These are phyloP conservation scores for Colletotrichum brevisporum DNA, from an alignment of 2,329 filamentous ascomycete genomes.

Conservation along the genomic window DNA sequence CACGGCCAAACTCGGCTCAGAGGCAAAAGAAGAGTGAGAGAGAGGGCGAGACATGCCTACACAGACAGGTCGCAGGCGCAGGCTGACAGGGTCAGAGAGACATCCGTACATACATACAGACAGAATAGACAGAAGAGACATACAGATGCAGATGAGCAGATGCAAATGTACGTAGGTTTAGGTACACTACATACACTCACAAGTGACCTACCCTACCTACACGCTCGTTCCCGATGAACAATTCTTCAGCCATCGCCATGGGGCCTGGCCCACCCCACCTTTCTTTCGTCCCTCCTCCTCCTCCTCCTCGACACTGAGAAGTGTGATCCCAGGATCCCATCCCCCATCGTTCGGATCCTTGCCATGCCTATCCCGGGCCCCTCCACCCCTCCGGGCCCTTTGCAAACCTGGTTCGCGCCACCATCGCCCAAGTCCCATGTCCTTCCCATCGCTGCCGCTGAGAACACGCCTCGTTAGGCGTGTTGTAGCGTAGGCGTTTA, in stretches of 20 bases:
- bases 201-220: neutral
- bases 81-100: neutral
- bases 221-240: constrained; percentile 38
- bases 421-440: constrained; percentile 26
- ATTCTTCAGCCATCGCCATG: constrained; percentile 40
- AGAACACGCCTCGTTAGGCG: constrained; percentile 21
- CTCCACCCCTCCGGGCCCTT: neutral
- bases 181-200: neutral
- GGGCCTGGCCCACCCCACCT: constrained; percentile 31
- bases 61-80: neutral
- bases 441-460: constrained; percentile 27
- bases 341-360: constrained; percentile 33
- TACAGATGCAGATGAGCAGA: constrained; percentile 9
- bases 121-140: neutral
- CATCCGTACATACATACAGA: neutral
- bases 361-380: constrained; percentile 28
- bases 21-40: neutral
- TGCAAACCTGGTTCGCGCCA: constrained; percentile 31
- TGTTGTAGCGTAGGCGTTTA: constrained; percentile 1
- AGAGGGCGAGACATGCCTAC: neutral
- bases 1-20: neutral
- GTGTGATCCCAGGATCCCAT: constrained; percentile 28
- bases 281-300: constrained; percentile 12
- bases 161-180: constrained; percentile 12
- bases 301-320: neutral